Evolutionary conservation across 1,139 yeast genomes (phyloP), one percentile per base, ranked within the genome.

Genomic region (Protomyces arabidopsidicola): DNA sequence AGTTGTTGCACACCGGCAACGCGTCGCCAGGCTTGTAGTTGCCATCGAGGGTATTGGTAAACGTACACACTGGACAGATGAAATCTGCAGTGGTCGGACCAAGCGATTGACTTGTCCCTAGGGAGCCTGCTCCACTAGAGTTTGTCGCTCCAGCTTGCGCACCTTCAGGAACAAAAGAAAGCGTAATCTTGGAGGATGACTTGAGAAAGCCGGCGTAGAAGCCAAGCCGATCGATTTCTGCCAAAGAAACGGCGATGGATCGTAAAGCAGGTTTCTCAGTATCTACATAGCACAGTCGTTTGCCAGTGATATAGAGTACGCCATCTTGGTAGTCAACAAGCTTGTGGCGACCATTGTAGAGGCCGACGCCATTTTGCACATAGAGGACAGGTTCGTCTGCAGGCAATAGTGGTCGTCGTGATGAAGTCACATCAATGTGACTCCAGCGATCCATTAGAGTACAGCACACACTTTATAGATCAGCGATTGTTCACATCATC

Each of bases 51-150:
- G 77, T 78, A 71, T 90, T 90, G 31, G 85, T 79, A 70, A 80
- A 87, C 52, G 85, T 85, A 73, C 98, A 91, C 3, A 91, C 90
- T 12, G 88, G 86, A 73, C 98, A 91, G 0, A 82, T 81, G 97
- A 97, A 91, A 35, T 81, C 79, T 20, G 42, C 35, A 4, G 35
- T 31, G 8, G 52, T 34, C 34, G 14, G 36, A 12, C 52, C 54
- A 9, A 52, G 27, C 14, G 38, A 22, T 39, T 8, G 45, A 1
- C 52, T 58, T 36, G 14, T 5, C 6, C 42, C 42, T 27, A 27
- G 4, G 1, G 31, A 27, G 9, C 31, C 31, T 27, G 31, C 4
- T 27, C 31, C 8, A 8, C 31, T 27, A 2, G 31, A 27, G 9
- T 9, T 5, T 9, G 42, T 36, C 8, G 52, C 57, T 22, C 24